phyloP scores from a whole-genome alignment of 257 asterid genomes.

The Fraxinus pennsylvanica region DNA sequence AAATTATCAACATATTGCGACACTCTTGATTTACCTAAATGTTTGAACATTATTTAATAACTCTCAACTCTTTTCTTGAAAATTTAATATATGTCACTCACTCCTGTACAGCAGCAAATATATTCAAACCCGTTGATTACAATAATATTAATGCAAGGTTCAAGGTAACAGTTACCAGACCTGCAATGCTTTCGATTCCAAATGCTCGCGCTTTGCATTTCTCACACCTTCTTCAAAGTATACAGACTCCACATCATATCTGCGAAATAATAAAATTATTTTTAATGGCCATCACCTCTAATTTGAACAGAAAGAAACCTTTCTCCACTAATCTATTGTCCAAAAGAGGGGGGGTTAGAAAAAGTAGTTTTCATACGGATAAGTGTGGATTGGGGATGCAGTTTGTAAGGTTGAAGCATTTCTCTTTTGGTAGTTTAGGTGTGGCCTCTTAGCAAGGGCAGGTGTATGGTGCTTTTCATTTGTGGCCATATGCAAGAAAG shows the following conservation, averaged over 20 bases:
- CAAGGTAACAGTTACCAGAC: slow-evolving; percentile 20
- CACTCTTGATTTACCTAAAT: background rate
- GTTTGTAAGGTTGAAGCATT: background rate
- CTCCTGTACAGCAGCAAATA: background rate
- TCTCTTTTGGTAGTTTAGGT: background rate
- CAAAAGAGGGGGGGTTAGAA: no score
- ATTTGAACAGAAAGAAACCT: background rate
- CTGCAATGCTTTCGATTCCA: slow-evolving; percentile 48
- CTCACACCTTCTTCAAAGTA: slow-evolving; percentile 55
- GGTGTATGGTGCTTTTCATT: background rate
- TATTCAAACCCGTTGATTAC: background rate
- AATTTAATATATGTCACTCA: background rate
- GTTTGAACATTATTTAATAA: background rate
- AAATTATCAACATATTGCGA: background rate
- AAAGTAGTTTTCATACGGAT: background rate
- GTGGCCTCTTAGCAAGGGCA: background rate
- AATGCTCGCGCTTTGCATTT: slow-evolving; percentile 45
- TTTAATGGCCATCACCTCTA: background rate
- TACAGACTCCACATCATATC: slow-evolving; percentile 55
- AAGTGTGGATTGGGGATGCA: background rate
- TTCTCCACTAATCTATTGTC: background rate
- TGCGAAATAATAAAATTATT: slow-evolving; percentile 22
- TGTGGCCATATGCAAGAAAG: background rate
- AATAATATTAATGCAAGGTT: background rate
- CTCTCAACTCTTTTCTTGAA: background rate